These are phyloP conservation scores for Apiospora saccharicola DNA, from an alignment of 2,329 filamentous ascomycete genomes.

Conservation along the genomic window DNA sequence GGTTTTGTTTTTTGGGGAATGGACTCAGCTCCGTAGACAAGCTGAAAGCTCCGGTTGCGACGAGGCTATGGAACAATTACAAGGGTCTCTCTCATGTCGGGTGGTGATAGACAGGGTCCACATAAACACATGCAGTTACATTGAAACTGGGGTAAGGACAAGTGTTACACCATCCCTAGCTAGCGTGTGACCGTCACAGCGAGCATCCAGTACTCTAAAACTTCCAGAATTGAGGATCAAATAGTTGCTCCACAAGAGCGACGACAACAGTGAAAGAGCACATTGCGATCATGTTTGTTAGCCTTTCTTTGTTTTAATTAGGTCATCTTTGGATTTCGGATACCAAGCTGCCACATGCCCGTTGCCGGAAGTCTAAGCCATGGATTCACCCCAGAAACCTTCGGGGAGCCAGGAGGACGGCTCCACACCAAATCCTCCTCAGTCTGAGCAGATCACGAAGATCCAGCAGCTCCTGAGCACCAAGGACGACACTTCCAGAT, in stretches of 20 bases:
- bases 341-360: neutral
- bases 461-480: constrained; percentile 63
- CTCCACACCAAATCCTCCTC: neutral
- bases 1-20: neutral
- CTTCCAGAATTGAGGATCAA: neutral
- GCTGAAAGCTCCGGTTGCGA: constrained; percentile 11
- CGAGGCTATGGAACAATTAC: constrained; percentile 1
- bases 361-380: constrained; percentile 8
- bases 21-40: neutral
- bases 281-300: neutral
- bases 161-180: neutral
- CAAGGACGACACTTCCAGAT: constrained; percentile 72
- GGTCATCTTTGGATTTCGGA: neutral
- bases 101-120: neutral
- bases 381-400: neutral
- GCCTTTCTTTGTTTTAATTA: neutral
- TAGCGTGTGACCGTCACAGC: constrained; percentile 20
- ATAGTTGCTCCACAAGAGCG: neutral
- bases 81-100: constrained; percentile 8
- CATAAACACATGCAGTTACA: neutral
- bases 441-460: constrained; percentile 48
- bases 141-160: neutral
- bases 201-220: neutral
- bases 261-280: constrained; percentile 10
- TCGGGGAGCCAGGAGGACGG: neutral